Conservation (phyloP, 2,329 filamentous ascomycete genomes). For the Fusarium begoniae region DNA sequence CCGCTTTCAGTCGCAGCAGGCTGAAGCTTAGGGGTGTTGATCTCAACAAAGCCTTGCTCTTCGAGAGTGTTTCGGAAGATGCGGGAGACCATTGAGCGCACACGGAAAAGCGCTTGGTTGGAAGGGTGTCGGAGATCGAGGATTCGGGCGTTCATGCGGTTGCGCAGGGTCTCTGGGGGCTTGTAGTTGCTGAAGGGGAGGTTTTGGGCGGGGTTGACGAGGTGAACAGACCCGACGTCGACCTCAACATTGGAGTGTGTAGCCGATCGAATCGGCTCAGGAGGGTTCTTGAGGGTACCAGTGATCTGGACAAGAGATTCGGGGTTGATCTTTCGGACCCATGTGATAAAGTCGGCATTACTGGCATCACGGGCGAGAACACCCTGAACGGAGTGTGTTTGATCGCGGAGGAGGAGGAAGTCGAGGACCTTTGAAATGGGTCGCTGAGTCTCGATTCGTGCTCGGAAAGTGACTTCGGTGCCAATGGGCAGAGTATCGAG, state of each 20-base stretch:
- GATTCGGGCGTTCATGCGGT: conserved; percentile 80
- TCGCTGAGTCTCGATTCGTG: conserved; percentile 69
- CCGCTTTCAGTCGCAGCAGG: conserved; percentile 91
- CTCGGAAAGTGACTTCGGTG: conserved; percentile 54
- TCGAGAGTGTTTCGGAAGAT: conserved; percentile 83
- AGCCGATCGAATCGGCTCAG: conserved; percentile 78
- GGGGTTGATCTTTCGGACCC: conserved; percentile 82
- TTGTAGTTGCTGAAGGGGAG: conserved; percentile 65
- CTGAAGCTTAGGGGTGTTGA: conserved; percentile 92
- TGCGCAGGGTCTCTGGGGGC: conserved; percentile 71
- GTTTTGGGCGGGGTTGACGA: conserved; percentile 61
- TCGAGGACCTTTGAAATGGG: conserved; percentile 84
- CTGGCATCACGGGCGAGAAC: conserved; percentile 63
- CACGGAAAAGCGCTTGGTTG: conserved; percentile 87
- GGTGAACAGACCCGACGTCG: conserved; percentile 65
- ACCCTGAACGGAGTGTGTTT: conserved; percentile 84
- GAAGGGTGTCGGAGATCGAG: conserved; percentile 87
- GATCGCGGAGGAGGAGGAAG: conserved; percentile 87
- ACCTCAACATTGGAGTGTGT: conserved; percentile 81
- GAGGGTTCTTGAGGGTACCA: conserved; percentile 77
- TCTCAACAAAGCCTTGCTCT: conserved; percentile 83
- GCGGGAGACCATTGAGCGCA: conserved; percentile 82
- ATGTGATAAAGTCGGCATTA: conserved; percentile 79
- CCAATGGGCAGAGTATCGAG: conserved; percentile 50
- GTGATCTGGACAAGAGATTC: conserved; percentile 82